phyloP scores from a whole-genome alignment of 495 filamentous ascomycete species.

The Aspergillus egyptiacus region DNA sequence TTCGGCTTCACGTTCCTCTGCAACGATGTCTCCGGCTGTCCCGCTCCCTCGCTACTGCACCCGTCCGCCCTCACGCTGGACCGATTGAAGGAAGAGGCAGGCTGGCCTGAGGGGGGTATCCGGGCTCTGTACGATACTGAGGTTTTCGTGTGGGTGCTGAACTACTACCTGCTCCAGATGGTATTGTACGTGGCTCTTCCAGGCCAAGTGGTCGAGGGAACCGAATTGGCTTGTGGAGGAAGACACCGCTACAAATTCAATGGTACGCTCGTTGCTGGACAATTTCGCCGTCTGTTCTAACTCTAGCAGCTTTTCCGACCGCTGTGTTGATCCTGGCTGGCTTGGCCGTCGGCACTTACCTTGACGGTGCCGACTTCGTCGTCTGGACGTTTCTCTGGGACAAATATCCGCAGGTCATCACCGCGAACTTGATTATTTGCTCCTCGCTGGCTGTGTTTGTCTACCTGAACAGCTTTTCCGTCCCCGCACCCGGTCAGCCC shows the following conservation, averaged over 20 bases:
- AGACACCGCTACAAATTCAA: conserved; percentile 87
- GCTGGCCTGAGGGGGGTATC: conserved; percentile 67
- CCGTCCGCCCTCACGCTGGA: conserved; percentile 66
- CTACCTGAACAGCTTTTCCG: conserved; percentile 73
- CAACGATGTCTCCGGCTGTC: conserved; percentile 89
- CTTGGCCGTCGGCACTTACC: conserved; percentile 64
- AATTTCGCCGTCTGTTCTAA: not conserved
- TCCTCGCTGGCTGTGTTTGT: conserved; percentile 63
- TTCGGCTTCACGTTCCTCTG: conserved; percentile 78
- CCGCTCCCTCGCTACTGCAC: conserved; percentile 73
- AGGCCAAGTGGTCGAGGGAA: conserved; percentile 64
- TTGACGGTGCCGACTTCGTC: conserved; percentile 73
- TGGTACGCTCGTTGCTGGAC: conserved; percentile 40
- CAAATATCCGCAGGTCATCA: conserved; percentile 81
- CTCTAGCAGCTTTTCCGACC: conserved; percentile 63
- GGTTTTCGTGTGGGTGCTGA: conserved; percentile 59
- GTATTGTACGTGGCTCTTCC: conserved; percentile 73
- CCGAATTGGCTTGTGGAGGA: conserved; percentile 62
- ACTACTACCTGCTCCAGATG: conserved; percentile 75
- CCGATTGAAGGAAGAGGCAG: conserved; percentile 66
- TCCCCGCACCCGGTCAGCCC: conserved; percentile 57
- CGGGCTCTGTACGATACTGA: conserved; percentile 54
- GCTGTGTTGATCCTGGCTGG: conserved; percentile 62
- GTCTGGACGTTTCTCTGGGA: conserved; percentile 92
- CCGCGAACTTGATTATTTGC: conserved; percentile 71